phyloP scores from a whole-genome alignment of 1,284 basidiomycete species.

The Microbotryomycetes sp. region DNA sequence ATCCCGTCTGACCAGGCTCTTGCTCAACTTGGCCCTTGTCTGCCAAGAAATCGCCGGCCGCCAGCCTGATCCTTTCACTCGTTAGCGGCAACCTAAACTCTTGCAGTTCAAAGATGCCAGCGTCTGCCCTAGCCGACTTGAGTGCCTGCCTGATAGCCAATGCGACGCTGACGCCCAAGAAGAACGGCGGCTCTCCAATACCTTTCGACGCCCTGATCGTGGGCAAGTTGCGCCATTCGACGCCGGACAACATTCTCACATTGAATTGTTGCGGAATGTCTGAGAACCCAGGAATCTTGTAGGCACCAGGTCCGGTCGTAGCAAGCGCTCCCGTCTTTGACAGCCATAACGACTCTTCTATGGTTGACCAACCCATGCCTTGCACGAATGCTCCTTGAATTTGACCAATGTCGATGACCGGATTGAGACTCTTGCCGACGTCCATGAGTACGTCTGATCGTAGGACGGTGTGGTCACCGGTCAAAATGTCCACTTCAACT shows the following conservation, averaged over 20 bases:
- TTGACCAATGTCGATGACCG: slow-evolving; percentile 42
- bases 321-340: slow-evolving; percentile 38
- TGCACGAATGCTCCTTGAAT: slow-evolving; percentile 29
- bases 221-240: slow-evolving; percentile 34
- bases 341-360: slow-evolving; percentile 40
- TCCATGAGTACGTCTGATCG: slow-evolving; percentile 38
- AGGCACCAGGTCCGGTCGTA: slow-evolving; percentile 39
- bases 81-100: slow-evolving; percentile 39
- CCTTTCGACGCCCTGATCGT: slow-evolving; percentile 33
- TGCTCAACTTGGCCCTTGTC: slow-evolving; percentile 31
- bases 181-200: slow-evolving; percentile 39
- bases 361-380: slow-evolving; percentile 38
- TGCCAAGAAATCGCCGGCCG: slow-evolving; percentile 36
- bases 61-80: slow-evolving; percentile 39
- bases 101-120: slow-evolving; percentile 26
- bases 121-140: slow-evolving; percentile 35
- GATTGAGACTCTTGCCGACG: slow-evolving; percentile 41
- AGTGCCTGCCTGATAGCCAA: slow-evolving; percentile 41
- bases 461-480: slow-evolving; percentile 38
- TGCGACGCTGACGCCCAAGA: slow-evolving; percentile 38
- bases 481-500: slow-evolving; percentile 41
- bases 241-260: slow-evolving; percentile 35
- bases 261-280: slow-evolving; percentile 41
- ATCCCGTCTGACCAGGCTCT: slow-evolving; percentile 37
- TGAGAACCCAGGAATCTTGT: slow-evolving; percentile 41